These are phyloP conservation scores for Ceratobasidium papillatum DNA, from an alignment of 1,284 basidiomycete genomes.

Conservation along the genomic window DNA sequence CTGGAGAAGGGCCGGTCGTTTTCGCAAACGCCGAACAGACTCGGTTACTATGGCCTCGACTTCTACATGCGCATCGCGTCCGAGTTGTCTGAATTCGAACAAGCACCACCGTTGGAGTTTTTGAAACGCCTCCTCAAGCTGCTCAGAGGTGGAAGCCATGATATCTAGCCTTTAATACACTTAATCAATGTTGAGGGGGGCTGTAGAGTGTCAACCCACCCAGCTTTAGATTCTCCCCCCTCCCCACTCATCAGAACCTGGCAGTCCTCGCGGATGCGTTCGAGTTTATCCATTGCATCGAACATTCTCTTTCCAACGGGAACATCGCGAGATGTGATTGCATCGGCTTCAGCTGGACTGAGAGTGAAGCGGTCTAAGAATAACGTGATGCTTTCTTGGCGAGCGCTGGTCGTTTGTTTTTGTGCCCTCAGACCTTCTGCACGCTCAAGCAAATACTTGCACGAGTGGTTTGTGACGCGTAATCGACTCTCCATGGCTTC, in stretches of 20 bases:
- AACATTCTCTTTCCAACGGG: slow-evolving; percentile 80
- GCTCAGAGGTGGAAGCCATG: slow-evolving; percentile 79
- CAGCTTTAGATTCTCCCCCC: slow-evolving; percentile 78
- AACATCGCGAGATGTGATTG: slow-evolving; percentile 80
- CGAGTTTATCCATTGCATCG: slow-evolving; percentile 85
- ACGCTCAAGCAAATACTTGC: slow-evolving; percentile 83
- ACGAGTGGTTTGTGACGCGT: slow-evolving; percentile 77
- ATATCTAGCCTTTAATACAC: slow-evolving; percentile 75
- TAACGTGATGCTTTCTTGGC: slow-evolving; percentile 76
- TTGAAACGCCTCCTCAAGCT: slow-evolving; percentile 89
- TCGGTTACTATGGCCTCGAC: slow-evolving; percentile 76
- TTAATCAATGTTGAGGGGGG: background rate
- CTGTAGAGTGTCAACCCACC: slow-evolving; percentile 59
- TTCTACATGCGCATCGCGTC: slow-evolving; percentile 80
- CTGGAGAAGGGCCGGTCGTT: slow-evolving; percentile 81
- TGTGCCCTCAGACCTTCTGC: slow-evolving; percentile 85
- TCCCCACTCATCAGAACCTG: slow-evolving; percentile 89
- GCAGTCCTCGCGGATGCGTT: slow-evolving; percentile 84
- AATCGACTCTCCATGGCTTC: slow-evolving; percentile 84
- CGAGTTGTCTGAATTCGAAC: slow-evolving; percentile 86
- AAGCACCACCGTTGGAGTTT: slow-evolving; percentile 89
- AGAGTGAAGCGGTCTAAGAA: slow-evolving; percentile 91
- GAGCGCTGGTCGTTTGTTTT: slow-evolving; percentile 72
- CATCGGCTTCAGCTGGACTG: slow-evolving; percentile 72
- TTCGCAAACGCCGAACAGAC: slow-evolving; percentile 75